phyloP scores from a whole-genome alignment of 2,329 filamentous ascomycete genomes.

The Ophiostoma sp. region DNA sequence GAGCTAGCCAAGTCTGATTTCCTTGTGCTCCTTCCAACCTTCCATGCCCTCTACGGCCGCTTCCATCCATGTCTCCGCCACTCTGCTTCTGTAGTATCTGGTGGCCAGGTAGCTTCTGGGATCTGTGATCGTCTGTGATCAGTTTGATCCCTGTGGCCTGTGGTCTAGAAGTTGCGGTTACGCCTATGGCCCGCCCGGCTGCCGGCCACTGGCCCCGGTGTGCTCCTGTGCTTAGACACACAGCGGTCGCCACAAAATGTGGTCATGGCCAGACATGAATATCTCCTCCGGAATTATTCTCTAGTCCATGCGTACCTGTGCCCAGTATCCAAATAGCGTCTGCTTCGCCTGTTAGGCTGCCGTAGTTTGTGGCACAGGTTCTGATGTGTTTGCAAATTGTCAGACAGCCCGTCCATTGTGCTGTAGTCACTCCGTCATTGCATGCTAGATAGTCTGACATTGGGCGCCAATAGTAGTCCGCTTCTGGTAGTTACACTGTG shows the following conservation, averaged over 20 bases:
- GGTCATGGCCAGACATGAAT: no score
- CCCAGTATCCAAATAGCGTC: no score
- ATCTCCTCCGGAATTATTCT: no score
- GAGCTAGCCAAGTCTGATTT: no score
- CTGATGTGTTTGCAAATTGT: background rate
- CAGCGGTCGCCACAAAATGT: background rate
- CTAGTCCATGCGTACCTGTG: no score
- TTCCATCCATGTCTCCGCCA: no score
- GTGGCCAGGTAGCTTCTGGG: background rate
- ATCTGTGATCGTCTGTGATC: background rate
- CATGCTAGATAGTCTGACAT: background rate
- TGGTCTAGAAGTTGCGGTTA: no score
- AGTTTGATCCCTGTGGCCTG: background rate
- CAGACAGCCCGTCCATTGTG: background rate
- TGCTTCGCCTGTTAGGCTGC: no score
- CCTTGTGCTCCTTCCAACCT: no score
- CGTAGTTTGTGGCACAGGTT: no score
- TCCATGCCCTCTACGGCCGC: no score
- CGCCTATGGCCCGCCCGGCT: background rate
- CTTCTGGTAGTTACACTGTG: background rate
- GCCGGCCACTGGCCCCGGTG: background rate
- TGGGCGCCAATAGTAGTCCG: background rate
- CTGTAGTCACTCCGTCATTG: background rate
- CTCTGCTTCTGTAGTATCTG: no score
- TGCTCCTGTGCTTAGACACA: background rate